These are phyloP conservation scores for Hypoxylon fuscum DNA, from an alignment of 495 filamentous ascomycete species.

Conservation along the genomic window DNA sequence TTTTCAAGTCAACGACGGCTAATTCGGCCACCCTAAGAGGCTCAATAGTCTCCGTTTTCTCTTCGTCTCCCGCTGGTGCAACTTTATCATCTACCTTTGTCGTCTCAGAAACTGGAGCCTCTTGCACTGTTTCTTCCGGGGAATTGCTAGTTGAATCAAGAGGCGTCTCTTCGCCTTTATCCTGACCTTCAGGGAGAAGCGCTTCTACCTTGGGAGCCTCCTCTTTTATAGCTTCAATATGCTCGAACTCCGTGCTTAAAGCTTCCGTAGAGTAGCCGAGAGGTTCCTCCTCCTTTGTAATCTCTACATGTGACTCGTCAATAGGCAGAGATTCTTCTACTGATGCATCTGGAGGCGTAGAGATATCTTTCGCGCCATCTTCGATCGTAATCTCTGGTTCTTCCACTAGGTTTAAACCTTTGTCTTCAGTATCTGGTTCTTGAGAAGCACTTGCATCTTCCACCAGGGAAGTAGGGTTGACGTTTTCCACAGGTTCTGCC, in stretches of 20 bases:
- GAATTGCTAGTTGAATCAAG: background rate
- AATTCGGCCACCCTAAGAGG: background rate
- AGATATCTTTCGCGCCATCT: background rate
- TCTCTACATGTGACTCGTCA: background rate
- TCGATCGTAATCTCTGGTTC: background rate
- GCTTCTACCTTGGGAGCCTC: background rate
- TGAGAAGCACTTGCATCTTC: slow-evolving; percentile 2
- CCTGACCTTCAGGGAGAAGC: background rate
- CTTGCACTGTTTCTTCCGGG: background rate
- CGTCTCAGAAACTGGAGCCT: slow-evolving; percentile 16
- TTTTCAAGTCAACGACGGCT: background rate
- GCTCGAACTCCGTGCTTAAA: background rate
- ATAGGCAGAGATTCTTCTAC: background rate
- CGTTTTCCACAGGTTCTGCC: background rate
- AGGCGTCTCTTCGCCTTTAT: background rate
- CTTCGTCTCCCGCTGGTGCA: background rate
- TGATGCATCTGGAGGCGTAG: background rate
- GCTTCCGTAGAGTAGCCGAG: background rate
- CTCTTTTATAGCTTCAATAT: background rate
- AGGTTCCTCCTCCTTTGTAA: background rate
- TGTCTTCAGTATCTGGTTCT: background rate
- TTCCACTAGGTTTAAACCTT: background rate
- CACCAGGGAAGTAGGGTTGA: background rate
- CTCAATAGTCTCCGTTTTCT: background rate
- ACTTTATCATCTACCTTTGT: background rate